Evolutionary conservation across 2,329 filamentous ascomycete species (phyloP), one percentile per base, ranked within the genome.

Genomic region (Biscogniauxia marginata): DNA sequence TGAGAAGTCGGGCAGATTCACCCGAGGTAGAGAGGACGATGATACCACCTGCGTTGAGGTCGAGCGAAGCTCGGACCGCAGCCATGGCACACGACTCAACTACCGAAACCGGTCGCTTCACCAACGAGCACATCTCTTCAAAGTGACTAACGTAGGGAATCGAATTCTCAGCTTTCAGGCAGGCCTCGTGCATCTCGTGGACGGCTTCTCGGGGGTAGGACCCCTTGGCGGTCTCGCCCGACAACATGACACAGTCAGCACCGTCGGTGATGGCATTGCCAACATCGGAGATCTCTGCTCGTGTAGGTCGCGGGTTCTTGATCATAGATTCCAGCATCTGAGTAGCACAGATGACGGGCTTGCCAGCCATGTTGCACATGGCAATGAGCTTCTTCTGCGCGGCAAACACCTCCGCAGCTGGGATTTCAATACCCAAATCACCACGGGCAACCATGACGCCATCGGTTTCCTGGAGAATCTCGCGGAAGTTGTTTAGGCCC

Each of bases 301-400:
- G 92, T 63, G 95, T 99, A 51, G 95, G 95, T 62, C 95, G 91
- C 66, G 95, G 95, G 84, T 99, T 99, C 85, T 96, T 97, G 77
- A 96, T 99, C 95, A 99, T 99, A 63, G 92, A 96, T 85, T 99
- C 95, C 67, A 99, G 86, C 95, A 99, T 99, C 83, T 99, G 95
- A 44, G 95, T 99, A 58, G 95, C 95, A 79, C 93, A 98, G 75
- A 99, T 97, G 75, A 93, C 93, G 66, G 95, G 95, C 85, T 99
- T 99, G 78, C 95, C 95, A 67, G 92, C 93, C 73, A 97, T 87
- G 84, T 99, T 99, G 87, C 95, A 99, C 88, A 98, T 98, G 79
- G 95, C 93, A 77, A 99, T 99, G 85, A 99, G 93, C 91, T 99
- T 99, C 89, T 99, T 99, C 84, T 99, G 95, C 55, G 95, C 95